A percentile compares a stretch with the other conserved stretches of the same genome.
Evolutionary conservation across 2,329 filamentous ascomycete species (phyloP).

Genomic region (Zymoseptoria ardabiliae): DNA sequence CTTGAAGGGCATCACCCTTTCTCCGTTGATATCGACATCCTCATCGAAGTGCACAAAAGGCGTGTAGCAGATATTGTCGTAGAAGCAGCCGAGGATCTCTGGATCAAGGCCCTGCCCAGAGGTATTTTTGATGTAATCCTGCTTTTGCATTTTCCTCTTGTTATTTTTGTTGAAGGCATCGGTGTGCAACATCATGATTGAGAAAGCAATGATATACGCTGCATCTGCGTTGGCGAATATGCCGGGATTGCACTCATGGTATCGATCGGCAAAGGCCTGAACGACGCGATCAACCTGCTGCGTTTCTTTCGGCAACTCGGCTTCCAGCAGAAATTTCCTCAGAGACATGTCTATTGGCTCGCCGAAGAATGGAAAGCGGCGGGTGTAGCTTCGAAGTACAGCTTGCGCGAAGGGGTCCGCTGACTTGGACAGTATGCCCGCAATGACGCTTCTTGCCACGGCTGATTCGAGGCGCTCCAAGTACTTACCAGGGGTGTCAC

Average conservation of each 20-base stretch:
- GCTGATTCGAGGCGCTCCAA: conserved; percentile 74
- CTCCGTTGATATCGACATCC: conserved; percentile 71
- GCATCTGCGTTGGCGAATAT: conserved; percentile 87
- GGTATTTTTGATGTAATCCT: conserved; percentile 92
- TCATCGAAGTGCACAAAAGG: conserved; percentile 98
- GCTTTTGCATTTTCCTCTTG: conserved; percentile 97
- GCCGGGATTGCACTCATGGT: conserved; percentile 96
- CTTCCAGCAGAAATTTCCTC: conserved; percentile 91
- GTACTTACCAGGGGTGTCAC: conserved; percentile 86
- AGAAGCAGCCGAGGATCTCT: conserved; percentile 90
- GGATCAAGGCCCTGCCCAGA: conserved; percentile 85
- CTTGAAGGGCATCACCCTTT: conserved; percentile 64
- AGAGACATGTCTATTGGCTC: conserved; percentile 98
- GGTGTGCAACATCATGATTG: conserved; percentile 89
- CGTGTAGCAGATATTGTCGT: conserved; percentile 97
- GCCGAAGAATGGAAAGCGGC: conserved; percentile 88
- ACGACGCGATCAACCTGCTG: conserved; percentile 95
- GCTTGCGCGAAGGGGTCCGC: conserved; percentile 74
- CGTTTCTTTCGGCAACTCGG: conserved; percentile 91
- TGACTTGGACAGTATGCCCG: conserved; percentile 77
- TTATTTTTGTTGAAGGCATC: conserved; percentile 99
- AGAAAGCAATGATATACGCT: conserved; percentile 98
- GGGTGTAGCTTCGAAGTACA: conserved; percentile 89
- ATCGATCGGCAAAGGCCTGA: conserved; percentile 90
- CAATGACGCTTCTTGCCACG: conserved; percentile 73